phyloP scores from a whole-genome alignment of 106 monocot genomes.

The Dendrobium nobile region DNA sequence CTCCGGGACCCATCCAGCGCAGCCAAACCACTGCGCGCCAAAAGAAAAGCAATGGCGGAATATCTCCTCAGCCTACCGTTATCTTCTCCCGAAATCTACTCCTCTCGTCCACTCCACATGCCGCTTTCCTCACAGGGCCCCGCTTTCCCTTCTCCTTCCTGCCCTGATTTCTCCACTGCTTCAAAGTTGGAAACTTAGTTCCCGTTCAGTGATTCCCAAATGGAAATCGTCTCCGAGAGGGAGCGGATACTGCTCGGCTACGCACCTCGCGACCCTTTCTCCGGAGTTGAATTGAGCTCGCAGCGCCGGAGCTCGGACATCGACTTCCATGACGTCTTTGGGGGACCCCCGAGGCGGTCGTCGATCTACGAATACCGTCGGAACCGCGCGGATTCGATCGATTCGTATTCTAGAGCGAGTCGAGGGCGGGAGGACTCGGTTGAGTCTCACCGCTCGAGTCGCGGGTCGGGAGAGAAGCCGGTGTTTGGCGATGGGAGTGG shows the following conservation, averaged over 20 bases:
- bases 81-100: background rate
- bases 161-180: no score
- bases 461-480: slow-evolving; percentile 40
- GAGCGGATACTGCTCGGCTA: slow-evolving; percentile 20
- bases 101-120: background rate
- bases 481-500: slow-evolving; percentile 50
- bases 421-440: background rate
- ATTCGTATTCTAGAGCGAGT: slow-evolving; percentile 3
- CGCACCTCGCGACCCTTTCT: slow-evolving; percentile 11
- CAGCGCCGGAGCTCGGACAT: slow-evolving; percentile 19
- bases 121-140: background rate
- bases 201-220: background rate
- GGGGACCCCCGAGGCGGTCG: slow-evolving; percentile 49
- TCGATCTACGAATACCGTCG: slow-evolving; percentile 20
- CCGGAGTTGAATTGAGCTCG: background rate
- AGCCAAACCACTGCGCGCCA: background rate
- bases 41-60: background rate
- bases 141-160: background rate
- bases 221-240: slow-evolving; percentile 9
- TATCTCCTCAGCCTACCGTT: background rate
- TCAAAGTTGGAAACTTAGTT: background rate
- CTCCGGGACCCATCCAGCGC: background rate
- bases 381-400: slow-evolving; percentile 28
- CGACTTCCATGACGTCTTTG: slow-evolving; percentile 63
- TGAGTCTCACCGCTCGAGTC: slow-evolving; percentile 4